Conservation (phyloP, 2,329 filamentous ascomycete species). For the Chaetomium globosum region DNA sequence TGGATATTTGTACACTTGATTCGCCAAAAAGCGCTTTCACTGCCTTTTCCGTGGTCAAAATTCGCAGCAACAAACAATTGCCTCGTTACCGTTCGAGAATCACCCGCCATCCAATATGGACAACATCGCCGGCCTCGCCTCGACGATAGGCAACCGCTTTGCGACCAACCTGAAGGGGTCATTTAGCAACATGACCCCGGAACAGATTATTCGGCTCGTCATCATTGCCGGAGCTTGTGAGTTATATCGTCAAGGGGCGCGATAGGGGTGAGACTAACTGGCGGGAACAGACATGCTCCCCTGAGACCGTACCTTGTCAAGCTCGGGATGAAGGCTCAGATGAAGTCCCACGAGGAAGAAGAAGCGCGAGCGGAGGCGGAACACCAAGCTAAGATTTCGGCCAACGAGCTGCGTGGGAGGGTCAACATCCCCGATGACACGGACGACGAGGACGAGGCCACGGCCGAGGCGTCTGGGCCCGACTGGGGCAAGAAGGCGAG, state of each 20-base stretch:
- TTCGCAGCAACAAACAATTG: not conserved
- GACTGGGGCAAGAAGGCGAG: conserved; percentile 73
- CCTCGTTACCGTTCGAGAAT: not conserved
- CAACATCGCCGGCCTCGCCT: conserved; percentile 36
- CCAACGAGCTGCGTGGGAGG: conserved; percentile 65
- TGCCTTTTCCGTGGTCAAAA: not conserved
- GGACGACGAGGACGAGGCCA: conserved; percentile 54
- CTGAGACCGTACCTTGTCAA: conserved; percentile 75
- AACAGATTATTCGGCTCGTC: conserved; percentile 68
- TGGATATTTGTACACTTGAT: not conserved
- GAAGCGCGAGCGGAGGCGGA: conserved; percentile 46
- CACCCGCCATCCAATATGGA: conserved; percentile 35
- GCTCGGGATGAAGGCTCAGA: conserved; percentile 63
- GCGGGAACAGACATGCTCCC: conserved; percentile 49
- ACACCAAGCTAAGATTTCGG: conserved; percentile 53
- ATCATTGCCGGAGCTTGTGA: conserved; percentile 67
- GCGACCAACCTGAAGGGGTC: conserved; percentile 54
- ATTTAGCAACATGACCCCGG: conserved; percentile 54
- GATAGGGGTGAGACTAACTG: conserved; percentile 11
- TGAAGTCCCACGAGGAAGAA: conserved; percentile 63
- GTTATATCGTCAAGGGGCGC: conserved; percentile 6
- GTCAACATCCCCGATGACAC: conserved; percentile 57
- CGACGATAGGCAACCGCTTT: conserved; percentile 42
- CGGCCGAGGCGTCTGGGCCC: conserved; percentile 51
- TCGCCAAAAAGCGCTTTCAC: not conserved